Evolutionary conservation across 768 basidiomycete genomes (phyloP), one percentile per base, ranked within the genome.

Genomic region (Thelephora ganbajun): DNA sequence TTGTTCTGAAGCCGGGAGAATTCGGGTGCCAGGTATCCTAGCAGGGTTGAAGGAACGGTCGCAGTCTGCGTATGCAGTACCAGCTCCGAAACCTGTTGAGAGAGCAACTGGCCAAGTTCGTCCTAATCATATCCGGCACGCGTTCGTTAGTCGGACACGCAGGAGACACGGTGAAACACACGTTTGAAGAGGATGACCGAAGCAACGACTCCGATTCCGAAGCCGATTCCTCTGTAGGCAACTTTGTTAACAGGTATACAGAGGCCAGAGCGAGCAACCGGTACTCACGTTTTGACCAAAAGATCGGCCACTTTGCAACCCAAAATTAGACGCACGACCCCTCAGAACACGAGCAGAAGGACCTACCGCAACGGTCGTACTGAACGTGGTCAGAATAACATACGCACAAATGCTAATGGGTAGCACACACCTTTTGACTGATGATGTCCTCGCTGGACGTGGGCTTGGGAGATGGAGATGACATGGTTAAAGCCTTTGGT

Each of bases 11-110:
- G 56, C 49, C 18, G 59, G 69, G 55, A 90, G 63, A 59, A 91
- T 73, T 52, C 84, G 77, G 41, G 82, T 84, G 50, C 90, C 90
- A 16, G 89, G 80, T 62, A 91, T 76, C 57, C 89, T 76, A 43
- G 90, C 83, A 16, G 88, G 84, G 67, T 91, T 91, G 77, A 93
- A 94, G 13, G 84, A 82, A 44, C 89, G 78, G 67, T 94, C 87
- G 66, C 90, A 92, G 72, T 93, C 90, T 26, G 86, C 80, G 60
- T 89, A 92, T 23, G 90, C 88, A 46, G 79, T 78, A 37, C 90
- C 90, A 35, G 80, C 73, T 33, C 90, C 90, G 60, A 92, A 91
- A 33, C 90, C 90, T 5, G 86, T 85, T 13, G 83, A 71, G 48
- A 93, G 74, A 26, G 85, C 79, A 54, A 94, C 80, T 41, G 90